Evolutionary conservation across 2,329 filamentous ascomycete genomes (phyloP).

Genomic region (Tolypocladium sp.): DNA sequence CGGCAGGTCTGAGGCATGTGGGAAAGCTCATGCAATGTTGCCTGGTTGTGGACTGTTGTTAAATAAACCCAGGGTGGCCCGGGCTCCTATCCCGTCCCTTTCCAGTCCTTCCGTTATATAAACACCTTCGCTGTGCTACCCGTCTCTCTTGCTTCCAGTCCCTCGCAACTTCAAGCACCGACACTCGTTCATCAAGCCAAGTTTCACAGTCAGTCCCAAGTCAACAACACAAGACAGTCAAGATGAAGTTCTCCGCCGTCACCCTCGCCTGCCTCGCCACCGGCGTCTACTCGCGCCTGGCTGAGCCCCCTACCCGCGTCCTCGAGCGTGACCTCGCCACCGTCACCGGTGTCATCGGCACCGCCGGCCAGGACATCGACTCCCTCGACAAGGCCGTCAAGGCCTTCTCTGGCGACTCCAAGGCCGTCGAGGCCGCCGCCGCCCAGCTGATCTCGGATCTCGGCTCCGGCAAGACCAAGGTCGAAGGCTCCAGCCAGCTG

Average conservation of each 20-base stretch:
- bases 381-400: slow-evolving; percentile 12
- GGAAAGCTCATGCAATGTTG: background rate
- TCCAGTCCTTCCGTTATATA: background rate
- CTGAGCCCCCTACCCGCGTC: background rate
- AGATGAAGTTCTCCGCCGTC: slow-evolving; percentile 10
- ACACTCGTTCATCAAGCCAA: slow-evolving; percentile 6
- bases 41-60: background rate
- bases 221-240: slow-evolving; percentile 1
- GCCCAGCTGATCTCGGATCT: slow-evolving; percentile 10
- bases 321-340: slow-evolving; percentile 6
- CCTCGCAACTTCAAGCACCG: background rate
- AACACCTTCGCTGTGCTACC: background rate
- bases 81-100: background rate
- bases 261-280: slow-evolving; percentile 6
- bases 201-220: background rate
- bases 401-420: slow-evolving; percentile 13
- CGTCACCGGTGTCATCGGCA: slow-evolving; percentile 6
- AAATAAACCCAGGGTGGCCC: background rate
- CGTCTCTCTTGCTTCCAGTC: background rate
- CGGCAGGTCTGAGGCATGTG: slow-evolving; percentile 1
- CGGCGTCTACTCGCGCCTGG: slow-evolving; percentile 3
- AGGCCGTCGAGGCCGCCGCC: slow-evolving; percentile 10
- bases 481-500: slow-evolving; percentile 7
- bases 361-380: slow-evolving; percentile 7
- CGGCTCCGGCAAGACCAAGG: slow-evolving; percentile 7